Base-by-base conservation (phyloP, 2,329 filamentous ascomycete species). In the Fusarium staphyleae region DNA sequence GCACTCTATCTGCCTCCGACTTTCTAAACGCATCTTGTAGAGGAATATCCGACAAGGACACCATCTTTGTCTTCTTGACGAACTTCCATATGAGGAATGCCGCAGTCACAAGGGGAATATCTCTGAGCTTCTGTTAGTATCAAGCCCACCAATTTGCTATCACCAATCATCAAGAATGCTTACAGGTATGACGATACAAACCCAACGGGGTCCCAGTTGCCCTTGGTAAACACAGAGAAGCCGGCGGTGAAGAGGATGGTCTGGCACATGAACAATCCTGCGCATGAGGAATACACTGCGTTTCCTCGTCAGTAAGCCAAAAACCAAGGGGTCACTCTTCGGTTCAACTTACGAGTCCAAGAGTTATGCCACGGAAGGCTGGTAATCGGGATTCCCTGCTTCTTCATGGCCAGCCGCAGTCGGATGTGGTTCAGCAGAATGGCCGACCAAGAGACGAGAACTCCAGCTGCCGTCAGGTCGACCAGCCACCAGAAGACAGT, bases 161-260 rank as follows among this genome's bases (percentile, higher is more conserved):
- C 2, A 1, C 1, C 1, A 3, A 1, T n/a, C 3, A 7, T 12
- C 3, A 6, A 3, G 3, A 26, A 0, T 3, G 77, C 83, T 74
- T 67, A 87, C 81, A 88, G 65, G 55, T 88, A 88, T 0, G 83
- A 80, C 0, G 85, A 86, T 2, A 87, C 78, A 59, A 88, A 88
- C 1, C 71, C 74, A 15, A 78, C 78, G 1, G 81, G 66, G 48
- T 81, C 75, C 84, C 84, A 87, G 51, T 83, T 80, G 3, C 84
- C 84, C 29, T 72, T 72, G 1, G 83, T 85, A 52, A 88, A 88
- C 3, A 84, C 82, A 2, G 75, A 66, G 61, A 91, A 91, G 1
- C 88, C 88, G 30, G 85, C 83, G 4, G 89, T 91, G 33, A 91
- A 76, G 3, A 92, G 74, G 54, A 91, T 87, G 33, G 88, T 70